Conservation (phyloP, 176 grass and related monocot species). For the Oryza meyeriana region DNA sequence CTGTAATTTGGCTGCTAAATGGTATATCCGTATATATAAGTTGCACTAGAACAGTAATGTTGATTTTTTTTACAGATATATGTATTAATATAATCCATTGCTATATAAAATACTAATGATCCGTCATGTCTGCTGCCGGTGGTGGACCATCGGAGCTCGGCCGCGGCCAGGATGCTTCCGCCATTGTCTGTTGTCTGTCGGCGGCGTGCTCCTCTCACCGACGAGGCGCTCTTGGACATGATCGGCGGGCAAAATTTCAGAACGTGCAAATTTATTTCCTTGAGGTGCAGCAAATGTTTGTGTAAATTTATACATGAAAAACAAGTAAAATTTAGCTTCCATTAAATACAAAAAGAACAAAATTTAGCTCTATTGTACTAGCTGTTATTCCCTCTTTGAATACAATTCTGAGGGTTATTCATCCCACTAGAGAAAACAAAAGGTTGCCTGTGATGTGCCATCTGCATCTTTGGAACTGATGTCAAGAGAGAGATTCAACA, state of each 20-base stretch:
- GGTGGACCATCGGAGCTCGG: too few species aligned
- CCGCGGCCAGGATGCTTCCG: too few species aligned
- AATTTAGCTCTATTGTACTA: neutral
- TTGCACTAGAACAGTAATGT: conserved; percentile 1
- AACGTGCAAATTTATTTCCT: neutral
- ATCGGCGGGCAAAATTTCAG: too few species aligned
- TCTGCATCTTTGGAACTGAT: neutral
- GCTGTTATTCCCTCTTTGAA: neutral
- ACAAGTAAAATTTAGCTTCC: neutral
- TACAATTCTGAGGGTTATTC: neutral
- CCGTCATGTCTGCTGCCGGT: too few species aligned
- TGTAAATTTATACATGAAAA: neutral
- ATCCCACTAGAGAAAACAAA: neutral
- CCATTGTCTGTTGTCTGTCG: too few species aligned
- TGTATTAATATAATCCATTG: neutral
- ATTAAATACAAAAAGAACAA: neutral
- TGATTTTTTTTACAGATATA: neutral
- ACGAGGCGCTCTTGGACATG: too few species aligned
- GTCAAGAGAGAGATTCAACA: neutral
- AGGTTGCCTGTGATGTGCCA: too few species aligned
- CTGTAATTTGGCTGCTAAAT: conserved; percentile 34
- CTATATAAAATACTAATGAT: neutral
- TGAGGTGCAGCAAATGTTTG: neutral
- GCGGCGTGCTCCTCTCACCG: neutral
- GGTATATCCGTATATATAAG: neutral